A percentile compares a stretch with the other conserved stretches of the same genome.
phyloP scores from a whole-genome alignment of 2,329 filamentous ascomycete species.

The Trichoderma sp. region DNA sequence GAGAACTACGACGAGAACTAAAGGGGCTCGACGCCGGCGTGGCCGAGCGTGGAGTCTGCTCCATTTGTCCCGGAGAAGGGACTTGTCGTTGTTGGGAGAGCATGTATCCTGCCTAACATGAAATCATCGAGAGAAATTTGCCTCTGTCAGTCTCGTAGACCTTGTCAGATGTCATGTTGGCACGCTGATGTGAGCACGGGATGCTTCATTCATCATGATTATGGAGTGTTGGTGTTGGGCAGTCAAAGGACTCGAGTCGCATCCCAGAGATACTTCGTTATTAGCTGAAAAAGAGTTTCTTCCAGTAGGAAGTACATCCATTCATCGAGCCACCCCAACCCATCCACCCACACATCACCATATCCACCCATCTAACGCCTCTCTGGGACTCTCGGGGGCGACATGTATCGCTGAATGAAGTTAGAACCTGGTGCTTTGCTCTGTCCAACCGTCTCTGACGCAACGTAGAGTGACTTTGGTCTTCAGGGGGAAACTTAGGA shows the following conservation, averaged over 20 bases:
- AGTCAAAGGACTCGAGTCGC: background rate
- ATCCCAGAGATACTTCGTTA: background rate
- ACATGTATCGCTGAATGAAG: background rate
- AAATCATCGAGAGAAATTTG: background rate
- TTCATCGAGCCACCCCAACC: background rate
- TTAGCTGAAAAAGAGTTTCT: slow-evolving; percentile 13
- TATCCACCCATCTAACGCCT: slow-evolving; percentile 6
- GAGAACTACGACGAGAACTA: background rate
- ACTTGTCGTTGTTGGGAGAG: background rate
- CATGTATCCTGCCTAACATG: background rate
- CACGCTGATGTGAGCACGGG: slow-evolving; percentile 11
- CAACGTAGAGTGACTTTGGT: background rate
- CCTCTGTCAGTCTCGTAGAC: background rate
- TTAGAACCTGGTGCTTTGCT: background rate
- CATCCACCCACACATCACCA: background rate
- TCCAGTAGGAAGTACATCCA: background rate
- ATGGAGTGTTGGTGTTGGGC: background rate
- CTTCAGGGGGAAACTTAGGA: background rate
- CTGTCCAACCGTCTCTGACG: background rate
- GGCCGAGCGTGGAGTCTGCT: background rate
- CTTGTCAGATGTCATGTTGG: background rate
- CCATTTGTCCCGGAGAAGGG: background rate
- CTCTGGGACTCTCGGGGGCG: background rate
- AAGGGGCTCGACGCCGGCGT: slow-evolving; percentile 3
- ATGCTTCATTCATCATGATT: background rate